Conservation (phyloP, 2,329 filamentous ascomycete species). For the Diaporthe vexans region DNA sequence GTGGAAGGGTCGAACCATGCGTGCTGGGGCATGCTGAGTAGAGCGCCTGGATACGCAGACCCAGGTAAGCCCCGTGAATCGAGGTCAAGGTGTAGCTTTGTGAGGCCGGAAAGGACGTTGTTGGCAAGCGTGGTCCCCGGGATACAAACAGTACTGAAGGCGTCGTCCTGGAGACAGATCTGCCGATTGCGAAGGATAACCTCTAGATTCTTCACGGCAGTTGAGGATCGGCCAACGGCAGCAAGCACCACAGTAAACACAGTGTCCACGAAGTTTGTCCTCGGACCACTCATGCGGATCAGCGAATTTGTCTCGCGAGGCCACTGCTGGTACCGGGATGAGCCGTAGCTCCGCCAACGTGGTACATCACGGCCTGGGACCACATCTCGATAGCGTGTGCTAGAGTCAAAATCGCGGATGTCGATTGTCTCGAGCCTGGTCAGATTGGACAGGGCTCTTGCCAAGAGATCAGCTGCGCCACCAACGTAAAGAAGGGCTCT, state of each 20-base stretch:
- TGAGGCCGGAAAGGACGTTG: constrained; percentile 60
- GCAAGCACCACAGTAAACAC: constrained; percentile 58
- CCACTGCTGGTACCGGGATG: constrained; percentile 42
- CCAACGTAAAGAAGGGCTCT: constrained; percentile 58
- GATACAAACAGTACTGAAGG: constrained; percentile 62
- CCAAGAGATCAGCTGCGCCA: constrained; percentile 65
- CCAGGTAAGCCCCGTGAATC: neutral
- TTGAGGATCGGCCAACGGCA: constrained; percentile 57
- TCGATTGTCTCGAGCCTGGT: constrained; percentile 68
- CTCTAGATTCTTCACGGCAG: constrained; percentile 60
- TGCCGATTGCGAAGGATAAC: constrained; percentile 56
- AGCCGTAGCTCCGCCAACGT: constrained; percentile 55
- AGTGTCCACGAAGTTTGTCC: constrained; percentile 48
- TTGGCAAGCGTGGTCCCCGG: constrained; percentile 53
- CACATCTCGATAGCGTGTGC: constrained; percentile 65
- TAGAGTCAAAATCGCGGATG: constrained; percentile 70
- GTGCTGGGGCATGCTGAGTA: neutral
- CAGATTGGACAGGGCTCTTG: constrained; percentile 68
- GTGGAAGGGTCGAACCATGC: constrained; percentile 39
- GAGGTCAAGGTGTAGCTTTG: constrained; percentile 58
- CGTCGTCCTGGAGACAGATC: constrained; percentile 53
- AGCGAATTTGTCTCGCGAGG: constrained; percentile 36
- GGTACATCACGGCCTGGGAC: constrained; percentile 61
- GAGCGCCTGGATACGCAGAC: too few species aligned
- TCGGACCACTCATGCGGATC: constrained; percentile 20